Conservation (phyloP, 805 yeast species). For the Spathaspora hagerdaliae region DNA sequence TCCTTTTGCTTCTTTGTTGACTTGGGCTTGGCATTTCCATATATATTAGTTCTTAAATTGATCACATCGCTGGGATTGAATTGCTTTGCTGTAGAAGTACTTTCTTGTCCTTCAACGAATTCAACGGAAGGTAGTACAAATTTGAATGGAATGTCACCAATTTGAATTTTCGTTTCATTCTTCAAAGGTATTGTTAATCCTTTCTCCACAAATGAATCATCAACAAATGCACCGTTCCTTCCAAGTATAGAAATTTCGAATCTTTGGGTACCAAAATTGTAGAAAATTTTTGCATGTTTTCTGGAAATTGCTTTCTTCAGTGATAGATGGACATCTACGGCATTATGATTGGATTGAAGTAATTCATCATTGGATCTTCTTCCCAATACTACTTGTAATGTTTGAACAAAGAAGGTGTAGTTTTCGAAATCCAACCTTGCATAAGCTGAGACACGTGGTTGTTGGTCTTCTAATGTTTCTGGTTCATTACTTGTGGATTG, state of each 20-base stretch:
- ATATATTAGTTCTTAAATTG: constrained; percentile 49
- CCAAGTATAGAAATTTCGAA: constrained; percentile 91
- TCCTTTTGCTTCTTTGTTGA: not conserved
- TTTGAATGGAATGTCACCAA: constrained; percentile 86
- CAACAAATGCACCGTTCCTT: constrained; percentile 95
- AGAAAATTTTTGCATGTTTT: constrained; percentile 91
- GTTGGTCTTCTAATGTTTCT: constrained; percentile 8
- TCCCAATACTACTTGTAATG: constrained; percentile 91
- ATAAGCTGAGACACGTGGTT: constrained; percentile 47
- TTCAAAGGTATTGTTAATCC: constrained; percentile 86
- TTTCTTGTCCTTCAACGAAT: constrained; percentile 26
- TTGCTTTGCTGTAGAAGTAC: constrained; percentile 24
- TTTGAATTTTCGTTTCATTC: constrained; percentile 82
- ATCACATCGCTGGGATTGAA: constrained; percentile 63
- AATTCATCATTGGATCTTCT: constrained; percentile 56
- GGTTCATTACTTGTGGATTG: not conserved
- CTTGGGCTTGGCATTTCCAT: constrained; percentile 14
- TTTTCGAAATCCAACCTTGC: constrained; percentile 87
- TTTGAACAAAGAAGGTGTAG: constrained; percentile 93
- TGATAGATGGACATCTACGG: constrained; percentile 90
- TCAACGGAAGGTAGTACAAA: constrained; percentile 79
- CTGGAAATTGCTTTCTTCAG: constrained; percentile 90
- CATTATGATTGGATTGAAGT: constrained; percentile 63
- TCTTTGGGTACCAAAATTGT: constrained; percentile 92
- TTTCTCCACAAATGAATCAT: constrained; percentile 81